Conservation (phyloP, 2,329 filamentous ascomycete species). For the Verticillium dahliae region DNA sequence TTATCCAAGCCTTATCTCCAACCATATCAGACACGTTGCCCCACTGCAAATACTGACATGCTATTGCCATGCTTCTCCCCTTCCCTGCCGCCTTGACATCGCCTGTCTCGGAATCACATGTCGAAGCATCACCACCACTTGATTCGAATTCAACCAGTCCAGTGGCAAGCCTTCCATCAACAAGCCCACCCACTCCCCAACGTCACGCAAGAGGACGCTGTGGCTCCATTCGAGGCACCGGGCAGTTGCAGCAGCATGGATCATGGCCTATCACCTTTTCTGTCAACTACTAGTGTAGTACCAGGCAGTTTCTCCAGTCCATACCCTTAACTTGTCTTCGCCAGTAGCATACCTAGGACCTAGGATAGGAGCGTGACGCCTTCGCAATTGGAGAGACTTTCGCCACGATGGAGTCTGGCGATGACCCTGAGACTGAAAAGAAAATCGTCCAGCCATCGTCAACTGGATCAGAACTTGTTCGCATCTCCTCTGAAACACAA, state of each 20-base stretch:
- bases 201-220: neutral
- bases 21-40: neutral
- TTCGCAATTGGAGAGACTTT: neutral
- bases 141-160: neutral
- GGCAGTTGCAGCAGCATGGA: neutral
- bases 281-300: neutral
- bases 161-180: neutral
- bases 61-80: no score
- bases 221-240: neutral
- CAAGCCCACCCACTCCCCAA: neutral
- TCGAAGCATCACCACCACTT: neutral
- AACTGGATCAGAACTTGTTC: neutral
- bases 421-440: neutral
- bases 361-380: neutral
- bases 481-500: conserved; percentile 4
- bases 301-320: neutral
- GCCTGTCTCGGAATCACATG: neutral
- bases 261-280: neutral
- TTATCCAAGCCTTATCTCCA: neutral
- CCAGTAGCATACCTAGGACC: neutral
- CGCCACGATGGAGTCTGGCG: neutral
- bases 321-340: neutral
- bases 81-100: no score
- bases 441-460: neutral
- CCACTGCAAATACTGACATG: neutral